A percentile compares a stretch with the other conserved stretches of the same genome.
phyloP scores from a whole-genome alignment of 2,329 filamentous ascomycete genomes.

The Curvularia lunata region DNA sequence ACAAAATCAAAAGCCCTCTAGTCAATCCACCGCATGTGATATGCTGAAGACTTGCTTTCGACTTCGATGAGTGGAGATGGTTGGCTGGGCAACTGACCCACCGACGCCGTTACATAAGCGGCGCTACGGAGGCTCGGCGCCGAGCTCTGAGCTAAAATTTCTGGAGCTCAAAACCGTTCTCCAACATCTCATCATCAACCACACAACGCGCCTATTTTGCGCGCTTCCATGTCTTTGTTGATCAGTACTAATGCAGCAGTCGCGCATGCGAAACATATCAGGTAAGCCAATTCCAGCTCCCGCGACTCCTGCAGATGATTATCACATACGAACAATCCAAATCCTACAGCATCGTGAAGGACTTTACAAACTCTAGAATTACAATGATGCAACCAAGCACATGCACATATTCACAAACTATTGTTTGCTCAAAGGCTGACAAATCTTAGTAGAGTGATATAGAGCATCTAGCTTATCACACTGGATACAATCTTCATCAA shows the following conservation, averaged over 20 bases:
- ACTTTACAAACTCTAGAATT: conserved; percentile 61
- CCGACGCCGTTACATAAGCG: conserved; percentile 19
- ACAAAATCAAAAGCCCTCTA: not conserved
- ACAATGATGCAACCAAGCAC: conserved; percentile 56
- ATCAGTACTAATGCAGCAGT: conserved; percentile 23
- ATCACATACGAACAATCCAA: conserved; percentile 61
- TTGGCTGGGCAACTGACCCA: not conserved
- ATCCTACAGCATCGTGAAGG: conserved; percentile 63
- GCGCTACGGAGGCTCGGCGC: conserved; percentile 30
- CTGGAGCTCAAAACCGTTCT: conserved; percentile 26
- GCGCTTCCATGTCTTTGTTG: conserved; percentile 16
- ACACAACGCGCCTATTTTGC: conserved; percentile 24
- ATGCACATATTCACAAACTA: conserved; percentile 3
- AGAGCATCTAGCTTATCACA: not conserved
- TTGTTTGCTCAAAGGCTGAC: conserved; percentile 26
- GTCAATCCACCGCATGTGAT: not conserved
- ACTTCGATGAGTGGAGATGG: not conserved
- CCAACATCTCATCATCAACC: conserved; percentile 18
- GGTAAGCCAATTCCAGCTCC: conserved; percentile 25
- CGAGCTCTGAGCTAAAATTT: conserved; percentile 32
- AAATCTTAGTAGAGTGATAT: conserved; percentile 14
- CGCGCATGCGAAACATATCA: conserved; percentile 4
- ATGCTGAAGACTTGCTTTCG: not conserved
- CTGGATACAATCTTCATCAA: conserved; percentile 32
- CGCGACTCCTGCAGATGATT: conserved; percentile 51